Evolutionary conservation across 108 stramenopile genomes (phyloP).

Genomic region (Cyclotella choctawhatcheeana): DNA sequence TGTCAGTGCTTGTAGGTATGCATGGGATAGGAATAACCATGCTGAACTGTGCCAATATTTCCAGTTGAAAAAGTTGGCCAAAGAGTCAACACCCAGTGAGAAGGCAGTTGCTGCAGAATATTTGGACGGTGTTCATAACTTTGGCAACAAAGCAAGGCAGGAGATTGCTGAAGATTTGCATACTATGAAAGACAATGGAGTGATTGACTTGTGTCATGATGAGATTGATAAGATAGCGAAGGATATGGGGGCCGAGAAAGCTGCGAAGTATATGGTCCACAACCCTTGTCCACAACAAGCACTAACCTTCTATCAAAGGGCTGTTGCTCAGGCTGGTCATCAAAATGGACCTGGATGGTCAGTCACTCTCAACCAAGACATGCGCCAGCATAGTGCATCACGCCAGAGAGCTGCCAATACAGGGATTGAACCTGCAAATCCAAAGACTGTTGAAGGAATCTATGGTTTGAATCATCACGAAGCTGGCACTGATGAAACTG

Average conservation of each 20-base stretch:
- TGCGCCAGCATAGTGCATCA: neutral
- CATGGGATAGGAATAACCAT: neutral
- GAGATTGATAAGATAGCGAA: neutral
- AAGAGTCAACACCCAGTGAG: neutral
- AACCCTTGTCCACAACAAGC: neutral
- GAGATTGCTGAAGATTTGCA: neutral
- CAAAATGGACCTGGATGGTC: slow-evolving; percentile 6
- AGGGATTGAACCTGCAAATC: neutral
- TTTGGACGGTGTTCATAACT: neutral
- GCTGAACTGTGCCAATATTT: neutral
- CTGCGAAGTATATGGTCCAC: neutral
- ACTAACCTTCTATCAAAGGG: neutral
- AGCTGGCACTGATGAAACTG: no score
- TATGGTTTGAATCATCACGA: no score
- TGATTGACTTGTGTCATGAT: neutral
- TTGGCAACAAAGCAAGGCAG: neutral
- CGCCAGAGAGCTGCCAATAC: neutral
- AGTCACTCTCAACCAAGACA: neutral
- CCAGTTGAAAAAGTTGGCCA: neutral
- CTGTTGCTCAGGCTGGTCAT: neutral
- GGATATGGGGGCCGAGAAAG: neutral
- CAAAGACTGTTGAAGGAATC: no score
- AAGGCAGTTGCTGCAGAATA: neutral
- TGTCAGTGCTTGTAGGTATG: neutral
- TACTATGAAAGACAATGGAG: neutral